Conservation (phyloP, 352 stramenopile species). For the Globisporangium paroecandrum region DNA sequence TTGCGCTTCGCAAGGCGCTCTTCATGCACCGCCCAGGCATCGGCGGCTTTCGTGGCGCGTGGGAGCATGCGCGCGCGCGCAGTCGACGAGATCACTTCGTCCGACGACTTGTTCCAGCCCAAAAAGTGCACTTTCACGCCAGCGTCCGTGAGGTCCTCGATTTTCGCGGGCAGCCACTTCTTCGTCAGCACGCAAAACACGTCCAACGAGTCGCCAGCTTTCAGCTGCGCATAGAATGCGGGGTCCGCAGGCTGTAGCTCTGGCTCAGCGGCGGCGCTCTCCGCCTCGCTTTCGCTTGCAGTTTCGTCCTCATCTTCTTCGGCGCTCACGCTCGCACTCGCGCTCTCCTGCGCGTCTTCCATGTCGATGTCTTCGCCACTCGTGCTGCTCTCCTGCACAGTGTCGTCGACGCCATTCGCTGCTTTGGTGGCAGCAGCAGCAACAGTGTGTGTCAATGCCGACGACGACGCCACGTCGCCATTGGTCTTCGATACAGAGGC, state of each 20-base stretch:
- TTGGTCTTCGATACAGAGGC: background rate
- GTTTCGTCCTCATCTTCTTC: background rate
- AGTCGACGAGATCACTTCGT: slow-evolving; percentile 41
- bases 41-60: slow-evolving; percentile 27
- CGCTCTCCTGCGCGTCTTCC: slow-evolving; percentile 2
- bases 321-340: background rate
- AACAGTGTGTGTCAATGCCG: background rate
- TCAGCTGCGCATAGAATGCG: slow-evolving; percentile 21
- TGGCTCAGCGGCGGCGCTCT: background rate
- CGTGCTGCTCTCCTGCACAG: background rate
- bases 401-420: background rate
- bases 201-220: slow-evolving; percentile 45
- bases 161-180: slow-evolving; percentile 58
- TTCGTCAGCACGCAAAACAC: slow-evolving; percentile 51
- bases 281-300: background rate
- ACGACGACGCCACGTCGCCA: background rate
- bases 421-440: background rate
- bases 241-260: background rate
- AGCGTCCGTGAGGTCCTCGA: slow-evolving; percentile 30
- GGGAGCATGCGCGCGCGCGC: slow-evolving; percentile 40
- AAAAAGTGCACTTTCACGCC: slow-evolving; percentile 57
- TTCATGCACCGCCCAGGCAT: slow-evolving; percentile 44
- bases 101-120: slow-evolving; percentile 54
- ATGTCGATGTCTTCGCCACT: slow-evolving; percentile 9
- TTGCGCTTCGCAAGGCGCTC: slow-evolving; percentile 41